Conservation (phyloP, 2,329 filamentous ascomycete genomes). For the Botrytis fragariae region DNA sequence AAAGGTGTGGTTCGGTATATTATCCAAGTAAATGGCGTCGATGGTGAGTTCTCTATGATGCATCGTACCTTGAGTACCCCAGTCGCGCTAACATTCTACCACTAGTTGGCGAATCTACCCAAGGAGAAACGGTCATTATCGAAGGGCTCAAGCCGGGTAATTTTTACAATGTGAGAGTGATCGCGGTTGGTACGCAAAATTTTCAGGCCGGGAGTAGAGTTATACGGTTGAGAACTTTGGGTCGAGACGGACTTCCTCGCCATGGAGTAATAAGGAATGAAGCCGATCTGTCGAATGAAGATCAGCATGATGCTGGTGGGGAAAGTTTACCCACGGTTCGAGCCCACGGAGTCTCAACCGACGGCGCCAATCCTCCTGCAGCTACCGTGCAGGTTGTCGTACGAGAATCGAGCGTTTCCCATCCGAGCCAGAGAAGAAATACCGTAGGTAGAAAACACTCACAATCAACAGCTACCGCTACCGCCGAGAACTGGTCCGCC, state of each 20-base stretch:
- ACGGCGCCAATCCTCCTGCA: slow-evolving; percentile 61
- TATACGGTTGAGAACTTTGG: slow-evolving; percentile 77
- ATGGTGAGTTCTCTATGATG: slow-evolving; percentile 56
- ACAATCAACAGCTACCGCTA: slow-evolving; percentile 56
- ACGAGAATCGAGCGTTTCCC: slow-evolving; percentile 62
- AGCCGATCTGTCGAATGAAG: slow-evolving; percentile 54
- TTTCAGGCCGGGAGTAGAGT: slow-evolving; percentile 88
- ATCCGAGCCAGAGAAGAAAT: slow-evolving; percentile 56
- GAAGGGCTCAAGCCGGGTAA: slow-evolving; percentile 81
- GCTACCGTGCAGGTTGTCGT: slow-evolving; percentile 54
- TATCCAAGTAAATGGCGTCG: slow-evolving; percentile 90
- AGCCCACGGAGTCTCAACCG: slow-evolving; percentile 54
- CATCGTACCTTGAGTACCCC: neutral
- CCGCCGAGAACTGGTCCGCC: slow-evolving; percentile 29
- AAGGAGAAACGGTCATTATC: slow-evolving; percentile 83
- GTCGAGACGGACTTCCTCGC: slow-evolving; percentile 60
- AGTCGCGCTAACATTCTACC: slow-evolving; percentile 16
- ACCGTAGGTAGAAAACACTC: slow-evolving; percentile 66
- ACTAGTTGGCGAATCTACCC: slow-evolving; percentile 78
- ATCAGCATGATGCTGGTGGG: slow-evolving; percentile 46
- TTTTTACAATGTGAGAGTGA: slow-evolving; percentile 91
- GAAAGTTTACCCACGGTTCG: slow-evolving; percentile 45
- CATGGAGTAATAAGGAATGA: slow-evolving; percentile 56
- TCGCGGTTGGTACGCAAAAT: slow-evolving; percentile 86
- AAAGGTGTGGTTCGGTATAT: slow-evolving; percentile 74